A percentile compares a stretch with the other conserved stretches of the same genome.
Conservation (phyloP, 2,329 filamentous ascomycete species). For the Huntiella decipiens region DNA sequence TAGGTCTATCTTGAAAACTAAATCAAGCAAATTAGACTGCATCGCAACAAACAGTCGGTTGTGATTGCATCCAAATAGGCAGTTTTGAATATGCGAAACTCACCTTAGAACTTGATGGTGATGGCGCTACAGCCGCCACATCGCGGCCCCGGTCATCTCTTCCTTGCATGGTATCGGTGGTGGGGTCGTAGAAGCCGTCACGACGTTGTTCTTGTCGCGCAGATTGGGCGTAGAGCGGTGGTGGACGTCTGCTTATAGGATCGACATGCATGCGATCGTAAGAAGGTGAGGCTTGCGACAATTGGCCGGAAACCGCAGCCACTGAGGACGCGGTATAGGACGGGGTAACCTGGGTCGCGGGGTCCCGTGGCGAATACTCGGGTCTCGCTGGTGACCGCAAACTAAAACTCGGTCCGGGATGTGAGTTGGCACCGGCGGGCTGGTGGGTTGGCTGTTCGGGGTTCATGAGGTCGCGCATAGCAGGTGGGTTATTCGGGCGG, state of each 20-base stretch:
- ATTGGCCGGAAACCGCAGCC: conserved; percentile 19
- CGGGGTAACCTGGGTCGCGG: neutral
- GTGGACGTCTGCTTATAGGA: conserved; percentile 9
- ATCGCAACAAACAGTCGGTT: too few relatives aligned
- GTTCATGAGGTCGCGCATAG: conserved; percentile 28
- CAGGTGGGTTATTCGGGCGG: conserved; percentile 16
- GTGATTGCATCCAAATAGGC: too few relatives aligned
- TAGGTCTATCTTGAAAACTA: too few relatives aligned
- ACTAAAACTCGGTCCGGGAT: conserved; percentile 22
- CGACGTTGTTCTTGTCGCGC: conserved; percentile 15
- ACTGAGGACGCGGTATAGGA: conserved; percentile 12
- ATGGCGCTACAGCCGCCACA: conserved; percentile 20
- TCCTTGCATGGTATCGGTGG: conserved; percentile 25
- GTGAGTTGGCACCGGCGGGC: conserved; percentile 14
- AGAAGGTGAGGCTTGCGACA: conserved; percentile 18
- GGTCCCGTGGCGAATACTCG: neutral
- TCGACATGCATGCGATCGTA: conserved; percentile 14
- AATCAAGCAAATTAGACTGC: too few relatives aligned
- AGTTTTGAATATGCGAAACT: too few relatives aligned
- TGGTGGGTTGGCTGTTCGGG: conserved; percentile 21
- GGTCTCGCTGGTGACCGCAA: conserved; percentile 19
- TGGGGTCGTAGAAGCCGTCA: conserved; percentile 34
- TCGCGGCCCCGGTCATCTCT: neutral
- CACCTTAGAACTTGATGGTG: conserved; percentile 12
- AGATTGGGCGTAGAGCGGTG: conserved; percentile 18